Conservation (phyloP, 495 filamentous ascomycete species). For the Daldinia vernicosa region DNA sequence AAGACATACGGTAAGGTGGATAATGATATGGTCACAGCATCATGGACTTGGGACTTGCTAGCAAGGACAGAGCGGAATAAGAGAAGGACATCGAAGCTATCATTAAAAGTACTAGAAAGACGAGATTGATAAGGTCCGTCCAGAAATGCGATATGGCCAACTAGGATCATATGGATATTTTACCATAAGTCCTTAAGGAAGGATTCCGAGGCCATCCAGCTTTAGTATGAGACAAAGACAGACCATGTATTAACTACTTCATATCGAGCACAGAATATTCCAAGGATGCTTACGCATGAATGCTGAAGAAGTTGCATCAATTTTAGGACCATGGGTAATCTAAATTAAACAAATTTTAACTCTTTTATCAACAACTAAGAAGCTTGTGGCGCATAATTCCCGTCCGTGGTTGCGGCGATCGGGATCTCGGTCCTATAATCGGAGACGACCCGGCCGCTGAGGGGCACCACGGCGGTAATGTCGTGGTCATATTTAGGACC, state of each 20-base stretch:
- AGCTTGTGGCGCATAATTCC: neutral
- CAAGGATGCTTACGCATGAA: neutral
- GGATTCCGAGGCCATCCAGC: no score
- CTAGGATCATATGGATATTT: no score
- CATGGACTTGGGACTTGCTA: neutral
- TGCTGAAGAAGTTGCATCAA: neutral
- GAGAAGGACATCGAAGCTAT: neutral
- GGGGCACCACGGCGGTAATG: slow-evolving; percentile 21
- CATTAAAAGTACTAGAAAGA: neutral
- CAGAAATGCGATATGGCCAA: no score
- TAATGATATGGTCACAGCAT: neutral
- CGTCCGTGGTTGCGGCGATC: neutral
- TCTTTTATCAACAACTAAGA: no score
- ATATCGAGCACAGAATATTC: no score
- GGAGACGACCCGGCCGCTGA: slow-evolving; percentile 22
- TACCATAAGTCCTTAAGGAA: no score
- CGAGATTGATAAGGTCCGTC: neutral
- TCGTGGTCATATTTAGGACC: neutral
- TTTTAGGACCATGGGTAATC: neutral
- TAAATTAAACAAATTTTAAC: no score
- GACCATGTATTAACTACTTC: no score
- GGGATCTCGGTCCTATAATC: slow-evolving; percentile 27
- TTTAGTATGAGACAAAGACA: no score
- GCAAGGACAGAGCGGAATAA: neutral
- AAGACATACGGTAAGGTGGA: neutral